Conservation (phyloP, 495 filamentous ascomycete species). For the Xylaria bambusicola region DNA sequence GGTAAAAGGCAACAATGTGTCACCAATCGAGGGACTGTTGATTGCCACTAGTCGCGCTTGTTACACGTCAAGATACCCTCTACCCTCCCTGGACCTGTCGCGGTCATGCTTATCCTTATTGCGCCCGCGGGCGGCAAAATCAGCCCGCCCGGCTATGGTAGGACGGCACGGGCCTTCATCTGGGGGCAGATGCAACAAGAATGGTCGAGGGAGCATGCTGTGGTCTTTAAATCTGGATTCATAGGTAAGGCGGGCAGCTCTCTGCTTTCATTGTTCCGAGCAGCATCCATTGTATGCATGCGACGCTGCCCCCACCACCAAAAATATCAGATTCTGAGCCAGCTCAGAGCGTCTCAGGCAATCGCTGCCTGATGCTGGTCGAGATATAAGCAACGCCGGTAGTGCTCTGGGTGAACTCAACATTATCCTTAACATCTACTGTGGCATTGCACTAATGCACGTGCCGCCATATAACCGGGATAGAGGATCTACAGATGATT, state of each 20-base stretch:
- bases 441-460: background rate
- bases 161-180: slow-evolving; percentile 10
- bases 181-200: background rate
- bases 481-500: background rate
- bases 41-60: background rate
- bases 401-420: background rate
- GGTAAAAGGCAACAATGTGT: too few species aligned
- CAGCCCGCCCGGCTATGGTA: slow-evolving; percentile 10
- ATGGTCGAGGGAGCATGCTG: background rate
- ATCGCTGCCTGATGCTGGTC: slow-evolving; percentile 6
- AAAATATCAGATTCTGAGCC: background rate
- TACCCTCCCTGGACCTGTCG: background rate
- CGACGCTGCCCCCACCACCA: slow-evolving; percentile 2
- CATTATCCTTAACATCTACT: background rate
- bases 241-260: too few species aligned
- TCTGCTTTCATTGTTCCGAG: background rate
- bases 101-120: slow-evolving; percentile 4
- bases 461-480: background rate
- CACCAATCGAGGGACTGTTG: too few species aligned
- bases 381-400: slow-evolving; percentile 4
- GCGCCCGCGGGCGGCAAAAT: slow-evolving; percentile 8
- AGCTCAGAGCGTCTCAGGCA: slow-evolving; percentile 10
- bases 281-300: slow-evolving; percentile 6
- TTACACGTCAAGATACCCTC: background rate
- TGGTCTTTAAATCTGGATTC: too few species aligned